phyloP scores from a whole-genome alignment of 805 yeast species.

The Wickerhamiella brachini region DNA sequence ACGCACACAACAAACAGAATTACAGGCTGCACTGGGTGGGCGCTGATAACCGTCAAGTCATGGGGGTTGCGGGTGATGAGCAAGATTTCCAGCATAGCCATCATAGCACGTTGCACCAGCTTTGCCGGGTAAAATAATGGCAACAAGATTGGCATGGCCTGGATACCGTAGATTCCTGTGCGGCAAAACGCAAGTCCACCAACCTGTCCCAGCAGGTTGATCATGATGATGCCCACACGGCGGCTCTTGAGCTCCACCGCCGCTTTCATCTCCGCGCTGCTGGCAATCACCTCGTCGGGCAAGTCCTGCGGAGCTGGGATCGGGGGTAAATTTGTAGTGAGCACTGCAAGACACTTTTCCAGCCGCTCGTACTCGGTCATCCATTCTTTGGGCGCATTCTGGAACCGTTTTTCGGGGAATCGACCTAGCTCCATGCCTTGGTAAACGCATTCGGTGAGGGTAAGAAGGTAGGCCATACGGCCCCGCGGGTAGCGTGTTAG shows the following conservation, averaged over 20 bases:
- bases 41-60: conserved; percentile 10
- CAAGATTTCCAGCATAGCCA: conserved; percentile 15
- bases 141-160: conserved; percentile 8
- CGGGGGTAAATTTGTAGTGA: conserved; percentile 5
- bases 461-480: conserved; percentile 6
- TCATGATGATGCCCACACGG: conserved; percentile 6
- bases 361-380: conserved; percentile 7
- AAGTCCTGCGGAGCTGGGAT: conserved; percentile 6
- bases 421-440: conserved; percentile 10
- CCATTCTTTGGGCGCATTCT: conserved; percentile 11
- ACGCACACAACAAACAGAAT: conserved; percentile 9
- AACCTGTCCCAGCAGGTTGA: conserved; percentile 13
- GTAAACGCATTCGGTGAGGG: conserved; percentile 7
- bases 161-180: conserved; percentile 8
- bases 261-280: neutral
- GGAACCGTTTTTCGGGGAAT: conserved; percentile 9
- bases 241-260: conserved; percentile 3
- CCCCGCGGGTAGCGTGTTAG: conserved; percentile 7
- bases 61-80: conserved; percentile 14
- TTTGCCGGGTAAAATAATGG: conserved; percentile 10
- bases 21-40: conserved; percentile 12
- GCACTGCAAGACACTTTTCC: conserved; percentile 8
- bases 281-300: neutral
- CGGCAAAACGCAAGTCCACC: conserved; percentile 11
- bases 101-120: conserved; percentile 13